These are phyloP conservation scores for Leishmania lainsoni DNA, from an alignment of 208 protist species.

Conservation along the genomic window DNA sequence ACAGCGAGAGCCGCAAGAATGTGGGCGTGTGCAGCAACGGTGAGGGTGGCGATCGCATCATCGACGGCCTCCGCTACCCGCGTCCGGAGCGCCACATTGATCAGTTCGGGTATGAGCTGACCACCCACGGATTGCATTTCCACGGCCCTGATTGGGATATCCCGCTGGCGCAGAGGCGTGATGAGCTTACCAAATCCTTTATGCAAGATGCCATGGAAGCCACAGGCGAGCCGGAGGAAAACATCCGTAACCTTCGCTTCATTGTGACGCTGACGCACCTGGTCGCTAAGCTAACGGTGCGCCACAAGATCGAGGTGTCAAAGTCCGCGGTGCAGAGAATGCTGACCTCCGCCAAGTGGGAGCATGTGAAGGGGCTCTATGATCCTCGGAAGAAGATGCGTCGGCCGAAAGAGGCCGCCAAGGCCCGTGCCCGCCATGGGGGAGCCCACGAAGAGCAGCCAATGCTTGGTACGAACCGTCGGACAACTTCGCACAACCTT, in stretches of 20 bases:
- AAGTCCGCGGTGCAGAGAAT: constrained; percentile 51
- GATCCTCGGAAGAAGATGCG: constrained; percentile 47
- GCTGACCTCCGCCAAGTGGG: constrained; percentile 42
- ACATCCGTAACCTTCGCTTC: constrained; percentile 67
- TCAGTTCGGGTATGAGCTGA: constrained; percentile 62
- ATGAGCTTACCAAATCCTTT: constrained; percentile 59
- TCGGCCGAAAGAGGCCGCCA: constrained; percentile 12
- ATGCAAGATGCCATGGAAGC: constrained; percentile 49
- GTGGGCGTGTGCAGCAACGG: constrained; percentile 30
- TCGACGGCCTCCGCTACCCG: constrained; percentile 70
- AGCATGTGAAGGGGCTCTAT: constrained; percentile 57
- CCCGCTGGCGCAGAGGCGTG: constrained; percentile 52
- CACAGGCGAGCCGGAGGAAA: constrained; percentile 45
- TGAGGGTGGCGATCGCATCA: constrained; percentile 50
- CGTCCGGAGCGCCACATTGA: constrained; percentile 62
- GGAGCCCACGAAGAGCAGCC: constrained; percentile 17
- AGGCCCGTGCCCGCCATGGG: neutral
- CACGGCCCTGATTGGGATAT: constrained; percentile 74
- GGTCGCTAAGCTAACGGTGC: constrained; percentile 57
- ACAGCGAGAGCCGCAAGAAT: constrained; percentile 18
- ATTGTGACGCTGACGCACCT: constrained; percentile 48
- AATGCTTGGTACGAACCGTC: constrained; percentile 19
- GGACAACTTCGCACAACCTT: constrained; percentile 39
- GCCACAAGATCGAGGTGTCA: constrained; percentile 51
- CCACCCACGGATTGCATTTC: constrained; percentile 68